Percentiles rank a stretch among this genome's conserved stretches.
Conservation (phyloP, 108 stramenopile genomes). For the Fistulifera solaris region DNA sequence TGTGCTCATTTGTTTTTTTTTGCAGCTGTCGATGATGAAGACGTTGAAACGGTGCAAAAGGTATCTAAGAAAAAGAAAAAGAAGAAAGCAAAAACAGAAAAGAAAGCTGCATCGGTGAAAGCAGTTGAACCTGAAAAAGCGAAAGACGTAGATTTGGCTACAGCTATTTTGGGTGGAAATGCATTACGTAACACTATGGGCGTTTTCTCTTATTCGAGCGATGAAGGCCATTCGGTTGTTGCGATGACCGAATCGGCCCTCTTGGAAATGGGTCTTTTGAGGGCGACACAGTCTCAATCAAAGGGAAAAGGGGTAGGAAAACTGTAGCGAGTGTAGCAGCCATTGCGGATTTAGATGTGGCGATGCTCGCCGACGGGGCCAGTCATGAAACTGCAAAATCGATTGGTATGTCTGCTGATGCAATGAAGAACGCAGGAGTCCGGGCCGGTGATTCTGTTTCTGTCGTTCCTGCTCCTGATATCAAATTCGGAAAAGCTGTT, state of each 20-base stretch:
- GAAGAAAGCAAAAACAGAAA: conserved; percentile 4
- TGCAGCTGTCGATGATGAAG: conserved; percentile 1
- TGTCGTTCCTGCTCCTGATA: conserved; percentile 64
- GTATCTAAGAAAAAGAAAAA: conserved; percentile 4
- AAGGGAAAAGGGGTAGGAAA: conserved; percentile 75
- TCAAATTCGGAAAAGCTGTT: conserved; percentile 83
- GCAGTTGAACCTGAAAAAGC: background rate
- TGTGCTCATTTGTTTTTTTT: background rate
- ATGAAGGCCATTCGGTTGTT: conserved; percentile 73
- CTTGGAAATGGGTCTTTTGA: conserved; percentile 79
- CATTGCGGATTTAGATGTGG: conserved; percentile 48
- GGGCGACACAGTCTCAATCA: conserved; percentile 77
- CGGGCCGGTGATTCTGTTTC: conserved; percentile 74
- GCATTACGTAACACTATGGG: conserved; percentile 48
- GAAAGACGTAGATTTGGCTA: conserved; percentile 38
- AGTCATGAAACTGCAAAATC: conserved; percentile 18
- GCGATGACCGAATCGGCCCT: conserved; percentile 67
- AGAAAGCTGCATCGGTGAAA: background rate
- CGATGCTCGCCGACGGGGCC: conserved; percentile 26
- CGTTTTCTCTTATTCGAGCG: conserved; percentile 51
- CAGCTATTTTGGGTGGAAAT: conserved; percentile 50
- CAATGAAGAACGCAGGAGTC: conserved; percentile 83
- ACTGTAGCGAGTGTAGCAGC: conserved; percentile 72
- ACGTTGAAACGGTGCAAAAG: background rate
- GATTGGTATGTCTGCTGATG: conserved; percentile 68